Conservation (phyloP, 257 asterid species). For the Fraxinus excelsior region DNA sequence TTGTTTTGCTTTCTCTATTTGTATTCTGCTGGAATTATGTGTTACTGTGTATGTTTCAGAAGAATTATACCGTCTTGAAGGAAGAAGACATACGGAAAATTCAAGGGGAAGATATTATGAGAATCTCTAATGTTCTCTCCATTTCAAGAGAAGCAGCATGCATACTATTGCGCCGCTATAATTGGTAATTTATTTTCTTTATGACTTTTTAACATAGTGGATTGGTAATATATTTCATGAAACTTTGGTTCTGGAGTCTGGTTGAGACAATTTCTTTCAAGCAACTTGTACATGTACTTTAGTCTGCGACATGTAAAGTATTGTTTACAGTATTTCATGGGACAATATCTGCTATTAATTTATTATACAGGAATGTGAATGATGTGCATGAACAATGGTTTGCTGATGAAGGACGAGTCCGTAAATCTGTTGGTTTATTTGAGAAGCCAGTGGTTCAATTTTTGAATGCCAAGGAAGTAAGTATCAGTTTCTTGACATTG, state of each 20-base stretch:
- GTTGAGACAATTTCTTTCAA: neutral
- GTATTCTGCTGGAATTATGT: neutral
- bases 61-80: constrained; percentile 67
- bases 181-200: constrained; percentile 54
- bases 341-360: constrained; percentile 13
- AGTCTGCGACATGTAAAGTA: constrained; percentile 17
- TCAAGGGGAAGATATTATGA: constrained; percentile 74
- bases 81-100: constrained; percentile 76
- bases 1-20: constrained; percentile 12
- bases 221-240: neutral
- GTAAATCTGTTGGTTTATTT: constrained; percentile 75
- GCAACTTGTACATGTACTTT: constrained; percentile 7
- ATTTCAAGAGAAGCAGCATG: constrained; percentile 77
- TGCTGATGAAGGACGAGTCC: constrained; percentile 79
- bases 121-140: constrained; percentile 77
- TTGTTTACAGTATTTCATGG: constrained; percentile 10
- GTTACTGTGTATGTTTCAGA: constrained; percentile 45
- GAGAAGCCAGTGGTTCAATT: constrained; percentile 54
- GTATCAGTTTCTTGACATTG: constrained; percentile 26
- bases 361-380: constrained; percentile 70
- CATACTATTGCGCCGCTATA: constrained; percentile 70
- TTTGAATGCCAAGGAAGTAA: constrained; percentile 56
- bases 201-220: constrained; percentile 13
- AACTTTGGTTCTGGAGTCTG: constrained; percentile 1
- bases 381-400: constrained; percentile 93